phyloP scores from a whole-genome alignment of 2,329 filamentous ascomycete genomes.

The Hypoxylon sp. region DNA sequence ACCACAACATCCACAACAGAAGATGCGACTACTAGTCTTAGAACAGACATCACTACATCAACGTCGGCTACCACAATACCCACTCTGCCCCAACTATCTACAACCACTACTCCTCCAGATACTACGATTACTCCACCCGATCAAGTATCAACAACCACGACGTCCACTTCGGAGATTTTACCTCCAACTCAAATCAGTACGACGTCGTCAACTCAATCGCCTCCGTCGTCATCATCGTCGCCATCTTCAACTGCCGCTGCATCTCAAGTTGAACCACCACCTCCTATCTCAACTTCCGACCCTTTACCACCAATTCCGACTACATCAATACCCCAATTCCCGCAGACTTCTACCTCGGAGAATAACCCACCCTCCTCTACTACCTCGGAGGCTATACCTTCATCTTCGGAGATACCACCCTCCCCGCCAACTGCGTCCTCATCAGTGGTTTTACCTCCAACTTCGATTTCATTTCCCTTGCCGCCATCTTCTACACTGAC shows the following conservation, averaged over 20 bases:
- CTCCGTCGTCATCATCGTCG: neutral
- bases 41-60: slow-evolving; percentile 4
- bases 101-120: neutral
- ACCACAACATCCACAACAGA: neutral
- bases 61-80: slow-evolving; percentile 1
- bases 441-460: neutral
- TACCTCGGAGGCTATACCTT: slow-evolving; percentile 3
- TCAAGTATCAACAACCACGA: neutral
- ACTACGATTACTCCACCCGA: neutral
- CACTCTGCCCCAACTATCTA: neutral
- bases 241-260: slow-evolving; percentile 5
- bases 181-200: neutral
- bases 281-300: neutral
- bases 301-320: neutral
- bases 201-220: neutral
- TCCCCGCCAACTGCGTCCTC: neutral
- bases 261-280: slow-evolving; percentile 6
- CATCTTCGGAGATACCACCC: neutral
- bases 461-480: neutral
- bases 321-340: slow-evolving; percentile 8
- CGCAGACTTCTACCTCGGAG: slow-evolving; percentile 15
- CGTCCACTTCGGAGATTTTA: slow-evolving; percentile 1
- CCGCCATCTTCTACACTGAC: neutral
- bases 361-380: slow-evolving; percentile 3
- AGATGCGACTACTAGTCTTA: neutral